Base-by-base conservation (phyloP, 1,139 yeast genomes). In the Kodamaea plutei region DNA sequence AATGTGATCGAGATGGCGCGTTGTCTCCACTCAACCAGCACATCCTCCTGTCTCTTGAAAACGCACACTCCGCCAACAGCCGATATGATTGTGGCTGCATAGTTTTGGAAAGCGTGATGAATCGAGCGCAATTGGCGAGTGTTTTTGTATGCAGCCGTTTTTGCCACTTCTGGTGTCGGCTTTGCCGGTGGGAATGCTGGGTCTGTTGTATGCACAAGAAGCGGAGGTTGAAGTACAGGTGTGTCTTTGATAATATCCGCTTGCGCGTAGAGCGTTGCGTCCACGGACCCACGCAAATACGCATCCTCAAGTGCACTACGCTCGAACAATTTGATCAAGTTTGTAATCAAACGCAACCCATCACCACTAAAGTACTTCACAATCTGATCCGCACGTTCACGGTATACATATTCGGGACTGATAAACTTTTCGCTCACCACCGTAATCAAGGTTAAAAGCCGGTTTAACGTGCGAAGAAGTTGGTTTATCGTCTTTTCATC, bases 81-180 rank as follows among this genome's bases (percentile, higher is more conserved):
- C 14, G 61, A 52, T 28, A 70, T 61, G 4, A 68, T 41, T 28
- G 61, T 59, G 5, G 73, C 55, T 3, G 73, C 54, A 43, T 73
- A 67, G 4, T 74, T 67, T 38, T 74, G 81, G 18, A 76, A 54
- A 28, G 73, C 66, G 34, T 70, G 66, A 27, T 65, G 54, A 25
- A 78, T 59, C 36, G 64, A 64, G 34, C 87, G 65, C 13, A 79
- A 49, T 40, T 79, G 78, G 2, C 74, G 54, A 0, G 81, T 57
- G 43, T 82, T 83, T 43, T 81, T 82, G 54, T 64, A 76, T 38
- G 73, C 71, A 1, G 81, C 73, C 26, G 70, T 65, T 4, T 73
- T 66, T 8, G 63, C 64, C 20, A 66, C 69, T 33, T 50, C 56
- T 16, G 23, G 29, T 1, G 12, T 19, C 4, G 14, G 14, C 12